Evolutionary conservation across 768 basidiomycete species (phyloP).

Genomic region (Mycena capillaripes): DNA sequence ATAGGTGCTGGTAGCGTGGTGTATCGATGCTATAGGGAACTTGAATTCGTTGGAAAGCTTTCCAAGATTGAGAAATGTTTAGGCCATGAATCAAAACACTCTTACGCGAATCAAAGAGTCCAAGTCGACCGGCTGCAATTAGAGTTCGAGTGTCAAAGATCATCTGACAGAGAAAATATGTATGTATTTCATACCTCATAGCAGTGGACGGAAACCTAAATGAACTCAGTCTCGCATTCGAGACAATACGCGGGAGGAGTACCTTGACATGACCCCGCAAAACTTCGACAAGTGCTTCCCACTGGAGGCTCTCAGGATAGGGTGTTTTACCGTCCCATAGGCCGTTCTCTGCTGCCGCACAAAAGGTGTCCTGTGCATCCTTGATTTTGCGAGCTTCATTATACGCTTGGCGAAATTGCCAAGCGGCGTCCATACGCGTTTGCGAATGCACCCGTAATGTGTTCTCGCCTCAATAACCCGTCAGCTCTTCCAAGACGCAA

Average conservation of each 20-base stretch:
- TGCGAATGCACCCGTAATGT: conserved; percentile 57
- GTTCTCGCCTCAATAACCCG: conserved; percentile 77
- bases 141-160: neutral
- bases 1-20: conserved; percentile 85
- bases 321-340: conserved; percentile 57
- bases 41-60: conserved; percentile 80
- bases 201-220: conserved; percentile 50
- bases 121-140: conserved; percentile 70
- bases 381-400: conserved; percentile 75
- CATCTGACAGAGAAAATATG: neutral
- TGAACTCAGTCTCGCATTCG: too few relatives aligned
- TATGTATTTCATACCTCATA: conserved; percentile 50
- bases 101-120: conserved; percentile 75
- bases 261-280: conserved; percentile 83
- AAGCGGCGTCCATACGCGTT: conserved; percentile 71
- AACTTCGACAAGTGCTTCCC: conserved; percentile 79
- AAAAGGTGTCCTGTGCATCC: conserved; percentile 75
- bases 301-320: conserved; percentile 79
- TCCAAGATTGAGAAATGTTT: neutral
- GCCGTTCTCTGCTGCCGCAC: conserved; percentile 59
- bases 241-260: too few relatives aligned
- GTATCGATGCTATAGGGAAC: conserved; percentile 80
- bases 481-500: too few relatives aligned
- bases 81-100: conserved; percentile 31
- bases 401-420: conserved; percentile 81